A percentile compares a stretch with the other conserved stretches of the same genome.
Conservation (phyloP, 345 rosid genomes). For the Anacardium occidentale region DNA sequence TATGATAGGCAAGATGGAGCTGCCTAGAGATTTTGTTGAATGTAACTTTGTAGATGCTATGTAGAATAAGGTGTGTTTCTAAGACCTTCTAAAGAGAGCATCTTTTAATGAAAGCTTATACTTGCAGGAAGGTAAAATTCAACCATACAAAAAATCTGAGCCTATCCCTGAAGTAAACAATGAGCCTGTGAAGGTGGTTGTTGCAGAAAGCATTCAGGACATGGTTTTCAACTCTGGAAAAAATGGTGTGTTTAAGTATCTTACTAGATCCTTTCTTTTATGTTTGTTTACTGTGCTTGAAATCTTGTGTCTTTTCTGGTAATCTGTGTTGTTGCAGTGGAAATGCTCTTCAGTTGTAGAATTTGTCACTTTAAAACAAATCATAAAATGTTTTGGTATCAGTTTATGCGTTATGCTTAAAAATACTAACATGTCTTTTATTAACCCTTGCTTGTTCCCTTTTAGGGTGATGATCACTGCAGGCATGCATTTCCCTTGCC, state of each 20-base stretch:
- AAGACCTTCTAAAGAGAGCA: neutral
- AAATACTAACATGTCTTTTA: too few relatives aligned
- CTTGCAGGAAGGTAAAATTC: conserved; percentile 83
- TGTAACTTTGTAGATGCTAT: neutral
- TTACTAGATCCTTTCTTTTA: neutral
- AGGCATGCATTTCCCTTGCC: too few relatives aligned
- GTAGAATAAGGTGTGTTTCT: neutral
- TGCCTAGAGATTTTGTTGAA: neutral
- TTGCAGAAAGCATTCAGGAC: conserved; percentile 78
- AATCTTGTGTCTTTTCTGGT: neutral
- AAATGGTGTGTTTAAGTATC: conserved; percentile 51
- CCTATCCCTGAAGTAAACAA: conserved; percentile 78
- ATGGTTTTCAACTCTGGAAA: conserved; percentile 76
- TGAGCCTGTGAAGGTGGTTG: conserved; percentile 90
- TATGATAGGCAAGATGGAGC: neutral
- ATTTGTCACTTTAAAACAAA: too few relatives aligned
- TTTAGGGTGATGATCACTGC: too few relatives aligned
- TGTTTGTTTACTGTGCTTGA: neutral
- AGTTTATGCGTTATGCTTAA: neutral
- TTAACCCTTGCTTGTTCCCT: too few relatives aligned
- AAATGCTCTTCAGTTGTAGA: neutral
- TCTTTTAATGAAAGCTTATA: conserved; percentile 13
- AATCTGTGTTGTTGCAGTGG: neutral
- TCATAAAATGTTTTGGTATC: neutral
- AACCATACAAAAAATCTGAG: conserved; percentile 65